These are phyloP conservation scores for Rhodotorula paludigena DNA, from an alignment of 768 basidiomycete genomes.

Conservation along the genomic window DNA sequence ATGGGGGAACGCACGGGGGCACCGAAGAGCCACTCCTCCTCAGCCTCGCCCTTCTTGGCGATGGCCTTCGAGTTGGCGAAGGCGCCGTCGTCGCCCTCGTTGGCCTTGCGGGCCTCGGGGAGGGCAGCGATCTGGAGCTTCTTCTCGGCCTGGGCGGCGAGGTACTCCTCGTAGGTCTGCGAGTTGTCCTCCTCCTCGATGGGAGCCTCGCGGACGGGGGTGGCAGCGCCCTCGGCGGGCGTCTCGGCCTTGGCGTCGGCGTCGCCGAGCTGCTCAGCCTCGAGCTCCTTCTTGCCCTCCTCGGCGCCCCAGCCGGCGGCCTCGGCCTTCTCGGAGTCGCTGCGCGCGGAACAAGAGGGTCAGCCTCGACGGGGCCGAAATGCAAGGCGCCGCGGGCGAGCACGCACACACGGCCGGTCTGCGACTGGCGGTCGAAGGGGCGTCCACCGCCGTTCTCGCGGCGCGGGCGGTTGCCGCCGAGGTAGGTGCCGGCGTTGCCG, in stretches of 20 bases:
- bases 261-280: conserved; percentile 68
- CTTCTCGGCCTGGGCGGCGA: conserved; percentile 63
- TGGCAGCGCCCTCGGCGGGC: conserved; percentile 39
- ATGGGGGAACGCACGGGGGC: conserved; percentile 65
- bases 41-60: conserved; percentile 67
- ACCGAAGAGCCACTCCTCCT: conserved; percentile 69
- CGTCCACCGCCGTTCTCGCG: conserved; percentile 56
- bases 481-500: conserved; percentile 52
- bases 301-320: conserved; percentile 94
- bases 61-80: conserved; percentile 46
- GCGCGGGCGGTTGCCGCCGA: conserved; percentile 50
- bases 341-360: conserved; percentile 45
- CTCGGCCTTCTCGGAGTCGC: conserved; percentile 91
- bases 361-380: not conserved
- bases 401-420: conserved; percentile 61
- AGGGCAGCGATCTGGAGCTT: conserved; percentile 58
- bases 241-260: conserved; percentile 43
- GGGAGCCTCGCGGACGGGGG: conserved; percentile 42
- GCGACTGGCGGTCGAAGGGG: conserved; percentile 77
- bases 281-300: conserved; percentile 75
- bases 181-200: conserved; percentile 85
- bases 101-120: conserved; percentile 72
- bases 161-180: conserved; percentile 87
- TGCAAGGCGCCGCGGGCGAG: conserved; percentile 1
- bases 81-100: conserved; percentile 65